Percentiles rank a stretch among this genome's conserved stretches.
These are phyloP conservation scores for Tetrapisispora phaffii DNA, from an alignment of 805 yeast species.

Conservation along the genomic window DNA sequence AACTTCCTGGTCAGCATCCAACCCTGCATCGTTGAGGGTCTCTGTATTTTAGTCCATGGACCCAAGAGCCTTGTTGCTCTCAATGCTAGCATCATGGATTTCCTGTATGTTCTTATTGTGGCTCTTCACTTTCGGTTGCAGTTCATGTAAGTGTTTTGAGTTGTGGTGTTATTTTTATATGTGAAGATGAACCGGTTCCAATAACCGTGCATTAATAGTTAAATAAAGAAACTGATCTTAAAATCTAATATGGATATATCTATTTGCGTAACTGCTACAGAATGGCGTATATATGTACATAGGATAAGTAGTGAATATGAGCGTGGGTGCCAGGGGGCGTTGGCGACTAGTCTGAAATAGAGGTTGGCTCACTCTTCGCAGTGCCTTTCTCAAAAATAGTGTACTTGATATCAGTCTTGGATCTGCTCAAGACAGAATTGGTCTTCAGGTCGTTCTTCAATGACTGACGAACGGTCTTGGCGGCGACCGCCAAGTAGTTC, in stretches of 20 bases:
- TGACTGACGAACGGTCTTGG: constrained; percentile 77
- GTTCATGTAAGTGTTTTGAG: too few relatives aligned
- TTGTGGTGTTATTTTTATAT: too few relatives aligned
- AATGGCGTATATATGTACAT: not conserved
- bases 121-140: too few relatives aligned
- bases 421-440: constrained; percentile 59
- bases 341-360: not conserved
- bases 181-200: too few relatives aligned
- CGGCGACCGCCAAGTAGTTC: constrained; percentile 85
- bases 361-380: constrained; percentile 30
- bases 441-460: constrained; percentile 79
- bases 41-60: not conserved
- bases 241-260: not conserved
- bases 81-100: not conserved
- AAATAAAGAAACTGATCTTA: too few relatives aligned
- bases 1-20: not conserved
- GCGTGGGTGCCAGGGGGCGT: not conserved
- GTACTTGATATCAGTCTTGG: constrained; percentile 61
- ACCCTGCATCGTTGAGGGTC: too few relatives aligned
- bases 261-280: not conserved
- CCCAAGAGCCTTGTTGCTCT: not conserved
- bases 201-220: too few relatives aligned
- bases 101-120: not conserved
- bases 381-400: constrained; percentile 65
- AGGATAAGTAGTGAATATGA: too few relatives aligned